Percentiles rank a stretch among this genome's conserved stretches.
phyloP scores from a whole-genome alignment of 2,329 filamentous ascomycete species.

The Blastomyces gilchristii region DNA sequence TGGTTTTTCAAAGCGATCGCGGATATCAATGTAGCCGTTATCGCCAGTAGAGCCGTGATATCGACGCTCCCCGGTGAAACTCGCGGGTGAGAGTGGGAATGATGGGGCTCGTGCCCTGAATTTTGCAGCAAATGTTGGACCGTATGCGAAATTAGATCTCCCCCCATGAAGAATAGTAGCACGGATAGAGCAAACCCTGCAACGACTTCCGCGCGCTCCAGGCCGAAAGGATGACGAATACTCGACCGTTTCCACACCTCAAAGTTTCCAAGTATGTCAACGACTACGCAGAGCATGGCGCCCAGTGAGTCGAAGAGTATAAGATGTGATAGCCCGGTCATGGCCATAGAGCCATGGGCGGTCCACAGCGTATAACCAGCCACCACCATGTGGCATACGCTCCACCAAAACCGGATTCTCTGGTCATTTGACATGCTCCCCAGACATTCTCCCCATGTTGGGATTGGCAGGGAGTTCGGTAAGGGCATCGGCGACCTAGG shows the following conservation, averaged over 20 bases:
- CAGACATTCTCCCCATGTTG: slow-evolving; percentile 78
- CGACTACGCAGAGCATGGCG: slow-evolving; percentile 78
- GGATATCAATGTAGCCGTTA: slow-evolving; percentile 71
- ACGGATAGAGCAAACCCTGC: slow-evolving; percentile 94
- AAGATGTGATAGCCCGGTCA: slow-evolving; percentile 84
- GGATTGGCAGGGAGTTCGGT: slow-evolving; percentile 82
- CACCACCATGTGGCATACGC: slow-evolving; percentile 73
- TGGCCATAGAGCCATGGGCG: slow-evolving; percentile 73
- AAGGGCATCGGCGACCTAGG: slow-evolving; percentile 76
- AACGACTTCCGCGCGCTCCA: slow-evolving; percentile 86
- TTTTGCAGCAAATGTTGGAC: slow-evolving; percentile 84
- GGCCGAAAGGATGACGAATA: slow-evolving; percentile 83
- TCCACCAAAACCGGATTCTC: slow-evolving; percentile 75
- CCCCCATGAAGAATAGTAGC: slow-evolving; percentile 91
- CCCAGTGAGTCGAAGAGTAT: slow-evolving; percentile 93
- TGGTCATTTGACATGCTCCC: slow-evolving; percentile 84
- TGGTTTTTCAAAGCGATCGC: slow-evolving; percentile 85
- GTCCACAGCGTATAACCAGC: slow-evolving; percentile 78
- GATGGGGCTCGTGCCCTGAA: slow-evolving; percentile 63
- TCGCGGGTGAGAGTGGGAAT: slow-evolving; percentile 54
- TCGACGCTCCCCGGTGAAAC: slow-evolving; percentile 70
- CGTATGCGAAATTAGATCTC: slow-evolving; percentile 89
- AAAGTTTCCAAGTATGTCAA: slow-evolving; percentile 91
- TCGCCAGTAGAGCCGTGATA: slow-evolving; percentile 68
- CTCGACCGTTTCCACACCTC: slow-evolving; percentile 93